Evolutionary conservation across 75 land plant genomes (phyloP), one percentile per base, ranked within the genome.

Genomic region (Azolla pinnata): DNA sequence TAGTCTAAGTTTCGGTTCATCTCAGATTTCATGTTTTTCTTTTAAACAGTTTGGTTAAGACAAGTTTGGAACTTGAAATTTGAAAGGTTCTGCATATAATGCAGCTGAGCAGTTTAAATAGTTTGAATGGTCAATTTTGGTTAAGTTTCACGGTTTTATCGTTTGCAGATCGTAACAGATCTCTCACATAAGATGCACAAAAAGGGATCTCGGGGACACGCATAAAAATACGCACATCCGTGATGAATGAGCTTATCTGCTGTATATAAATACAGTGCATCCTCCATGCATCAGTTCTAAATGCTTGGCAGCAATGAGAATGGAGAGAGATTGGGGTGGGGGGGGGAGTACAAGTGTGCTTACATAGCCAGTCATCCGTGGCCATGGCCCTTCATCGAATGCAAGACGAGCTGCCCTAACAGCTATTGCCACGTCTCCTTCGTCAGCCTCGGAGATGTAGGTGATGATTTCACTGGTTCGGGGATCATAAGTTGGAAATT

Each of bases 311-410:
- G n/a, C n/a, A n/a, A n/a, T n/a, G n/a, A n/a, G n/a, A n/a, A n/a
- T n/a, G n/a, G n/a, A n/a, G n/a, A n/a, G n/a, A n/a, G n/a, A n/a
- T n/a, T n/a, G n/a, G n/a, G n/a, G n/a, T n/a, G n/a, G n/a, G n/a
- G n/a, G n/a, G n/a, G n/a, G n/a, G n/a, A n/a, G n/a, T n/a, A n/a
- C n/a, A n/a, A n/a, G n/a, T 3, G 25, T 29, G 45, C 70, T 64
- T 74, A 83, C 90, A 86, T 86, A 83, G 30, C 79, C 79, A 33
- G 79, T 63, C 87, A 83, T 80, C 32, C 56, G 85, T 10, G 90
- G 87, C 90, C 90, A 87, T 40, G 90, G 87, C 17, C 87, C 87
- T 21, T 75, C 71, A 42, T 87, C 87, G 63, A 87, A 87, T 5
- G 90, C 90, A 61, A 73, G 77, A 10, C 90, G 83, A 49, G 90